Evolutionary conservation across 345 rosid species (phyloP).

Genomic region (Anacardium occidentale): DNA sequence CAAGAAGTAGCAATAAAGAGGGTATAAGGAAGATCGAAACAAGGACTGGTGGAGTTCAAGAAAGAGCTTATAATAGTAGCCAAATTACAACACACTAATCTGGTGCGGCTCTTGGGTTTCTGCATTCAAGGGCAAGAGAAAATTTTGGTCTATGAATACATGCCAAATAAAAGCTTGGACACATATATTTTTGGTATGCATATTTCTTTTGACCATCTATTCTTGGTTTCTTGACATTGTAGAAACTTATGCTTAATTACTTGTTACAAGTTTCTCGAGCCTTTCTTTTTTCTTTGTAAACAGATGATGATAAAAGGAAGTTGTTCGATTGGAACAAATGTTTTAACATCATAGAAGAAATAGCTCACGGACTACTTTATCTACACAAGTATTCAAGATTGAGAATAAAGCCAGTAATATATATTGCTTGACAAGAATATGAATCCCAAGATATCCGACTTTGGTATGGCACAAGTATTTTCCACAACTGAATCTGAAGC

Average conservation of each 20-base stretch:
- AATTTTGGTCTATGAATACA: constrained; percentile 25
- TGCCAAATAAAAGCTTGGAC: constrained; percentile 23
- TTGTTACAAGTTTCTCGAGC: neutral
- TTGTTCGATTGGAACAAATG: constrained; percentile 1
- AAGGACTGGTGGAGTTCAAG: constrained; percentile 30
- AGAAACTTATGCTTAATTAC: neutral
- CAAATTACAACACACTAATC: constrained; percentile 23
- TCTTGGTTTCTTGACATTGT: neutral
- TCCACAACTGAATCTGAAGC: neutral
- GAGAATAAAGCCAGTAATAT: constrained; percentile 18
- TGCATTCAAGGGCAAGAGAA: constrained; percentile 22
- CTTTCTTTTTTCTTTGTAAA: neutral
- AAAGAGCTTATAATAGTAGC: constrained; percentile 31
- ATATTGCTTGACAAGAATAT: constrained; percentile 21
- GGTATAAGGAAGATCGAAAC: constrained; percentile 20
- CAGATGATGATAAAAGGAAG: neutral
- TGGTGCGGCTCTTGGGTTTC: constrained; percentile 25
- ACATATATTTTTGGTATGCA: constrained; percentile 20
- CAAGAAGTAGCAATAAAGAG: constrained; percentile 27
- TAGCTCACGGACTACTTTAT: constrained; percentile 13
- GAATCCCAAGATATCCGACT: constrained; percentile 25
- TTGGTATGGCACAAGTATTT: constrained; percentile 27
- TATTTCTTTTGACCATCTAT: neutral
- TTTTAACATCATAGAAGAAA: constrained; percentile 1
- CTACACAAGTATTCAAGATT: constrained; percentile 11